Percentiles rank a stretch among this genome's conserved stretches.
phyloP scores from a whole-genome alignment of 768 basidiomycete genomes.

The Collybia sp. region DNA sequence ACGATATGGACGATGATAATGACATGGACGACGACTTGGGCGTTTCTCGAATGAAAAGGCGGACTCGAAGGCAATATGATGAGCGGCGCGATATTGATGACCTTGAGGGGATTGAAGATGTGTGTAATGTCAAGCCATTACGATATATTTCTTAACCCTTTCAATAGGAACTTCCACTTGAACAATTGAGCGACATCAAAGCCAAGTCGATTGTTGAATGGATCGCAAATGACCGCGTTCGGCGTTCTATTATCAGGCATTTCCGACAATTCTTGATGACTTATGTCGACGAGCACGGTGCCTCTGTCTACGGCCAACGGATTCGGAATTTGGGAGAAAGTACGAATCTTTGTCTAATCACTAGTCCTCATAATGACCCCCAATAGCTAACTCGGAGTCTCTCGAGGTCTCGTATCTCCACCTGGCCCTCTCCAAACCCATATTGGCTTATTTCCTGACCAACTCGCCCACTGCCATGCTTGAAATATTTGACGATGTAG shows the following conservation, averaged over 20 bases:
- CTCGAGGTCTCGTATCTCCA: slow-evolving; percentile 98
- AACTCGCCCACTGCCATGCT: slow-evolving; percentile 94
- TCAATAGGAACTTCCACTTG: slow-evolving; percentile 83
- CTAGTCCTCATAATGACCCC: slow-evolving; percentile 8
- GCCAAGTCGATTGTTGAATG: slow-evolving; percentile 96
- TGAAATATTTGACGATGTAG: slow-evolving; percentile 91
- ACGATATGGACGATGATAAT: slow-evolving; percentile 74
- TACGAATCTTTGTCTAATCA: slow-evolving; percentile 30
- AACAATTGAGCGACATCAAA: slow-evolving; percentile 97
- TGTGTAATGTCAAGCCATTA: slow-evolving; percentile 29
- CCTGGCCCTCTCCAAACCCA: slow-evolving; percentile 86
- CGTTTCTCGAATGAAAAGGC: slow-evolving; percentile 68
- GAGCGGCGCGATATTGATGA: slow-evolving; percentile 90
- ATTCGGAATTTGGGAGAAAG: slow-evolving; percentile 95
- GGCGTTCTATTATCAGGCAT: slow-evolving; percentile 84
- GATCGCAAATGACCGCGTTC: slow-evolving; percentile 91
- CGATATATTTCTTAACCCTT: not conserved
- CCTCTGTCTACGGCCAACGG: slow-evolving; percentile 91
- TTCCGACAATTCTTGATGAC: slow-evolving; percentile 96
- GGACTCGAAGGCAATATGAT: slow-evolving; percentile 90
- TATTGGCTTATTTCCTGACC: slow-evolving; percentile 95
- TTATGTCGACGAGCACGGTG: slow-evolving; percentile 87
- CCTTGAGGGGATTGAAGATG: slow-evolving; percentile 84
- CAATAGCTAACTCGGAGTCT: slow-evolving; percentile 91
- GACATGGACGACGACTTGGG: slow-evolving; percentile 65